Base-by-base conservation (phyloP, 2,329 filamentous ascomycete genomes). In the Epichloe bromicola region DNA sequence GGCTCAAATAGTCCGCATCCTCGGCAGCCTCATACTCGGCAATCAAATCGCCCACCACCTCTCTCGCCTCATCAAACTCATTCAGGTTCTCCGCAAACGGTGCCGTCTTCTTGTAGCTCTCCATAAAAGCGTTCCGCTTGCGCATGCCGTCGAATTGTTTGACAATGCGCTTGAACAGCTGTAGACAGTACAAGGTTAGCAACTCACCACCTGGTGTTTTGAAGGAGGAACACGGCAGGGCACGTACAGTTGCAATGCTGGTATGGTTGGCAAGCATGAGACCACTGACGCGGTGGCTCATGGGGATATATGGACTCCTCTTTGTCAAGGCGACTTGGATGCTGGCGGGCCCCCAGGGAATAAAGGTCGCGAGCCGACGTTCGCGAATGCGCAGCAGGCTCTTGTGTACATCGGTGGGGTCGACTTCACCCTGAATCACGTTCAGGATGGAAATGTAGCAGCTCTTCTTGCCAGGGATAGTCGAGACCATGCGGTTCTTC, bases 371-470 rank as follows among this genome's bases (percentile, higher is more conserved):
- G 50, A 98, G 78, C 53, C 88, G 83, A 47, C 93, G 85, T 73
- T 98, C 93, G 47, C 93, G 85, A 63, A 98, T 98, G 57, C 93
- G 87, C 53, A 98, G 80, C 52, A 98, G 74, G 57, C 91, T 97
- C 78, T 98, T 98, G 74, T 98, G 93, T 51, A 98, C 88, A 68
- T 98, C 94, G 3, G 91, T 97, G 8, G 93, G 91, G 65, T 98
- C 94, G 39, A 94, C 93, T 67, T 98, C 93, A 62, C 93, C 93
- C 73, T 97, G 93, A 61, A 98, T 98, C 61, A 98, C 95, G 68
- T 98, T 97, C 56, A 98, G 75, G 59, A 98, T 97, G 46, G 89
- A 95, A 63, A 98, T 97, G 73, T 98, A 98, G 73, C 93, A 98
- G 71, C 89, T 96, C 73, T 88, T 94, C 73, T 97, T 97, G 61